These are phyloP conservation scores for Pythium dissotocum DNA, from an alignment of 352 stramenopile genomes.

Conservation along the genomic window DNA sequence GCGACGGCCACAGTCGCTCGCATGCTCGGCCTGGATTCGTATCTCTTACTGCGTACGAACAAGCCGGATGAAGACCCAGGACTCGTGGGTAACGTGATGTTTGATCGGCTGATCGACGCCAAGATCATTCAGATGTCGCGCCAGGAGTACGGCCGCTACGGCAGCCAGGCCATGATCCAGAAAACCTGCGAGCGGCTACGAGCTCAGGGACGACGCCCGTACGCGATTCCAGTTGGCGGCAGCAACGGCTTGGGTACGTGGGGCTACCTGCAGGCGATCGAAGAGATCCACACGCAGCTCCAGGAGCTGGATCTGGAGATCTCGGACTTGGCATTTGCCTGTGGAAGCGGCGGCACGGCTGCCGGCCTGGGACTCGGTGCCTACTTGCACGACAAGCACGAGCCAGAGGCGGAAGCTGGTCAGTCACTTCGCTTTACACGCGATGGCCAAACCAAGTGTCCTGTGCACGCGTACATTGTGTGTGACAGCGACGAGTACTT, in stretches of 20 bases:
- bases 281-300: constrained; percentile 86
- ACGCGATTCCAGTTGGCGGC: constrained; percentile 85
- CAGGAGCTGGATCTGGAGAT: constrained; percentile 55
- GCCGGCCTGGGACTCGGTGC: constrained; percentile 75
- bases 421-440: constrained; percentile 44
- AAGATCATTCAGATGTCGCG: constrained; percentile 81
- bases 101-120: constrained; percentile 75
- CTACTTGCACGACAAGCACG: constrained; percentile 57
- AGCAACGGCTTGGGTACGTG: constrained; percentile 93
- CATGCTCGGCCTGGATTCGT: constrained; percentile 91
- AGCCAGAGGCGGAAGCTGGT: constrained; percentile 7
- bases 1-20: constrained; percentile 79
- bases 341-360: constrained; percentile 76
- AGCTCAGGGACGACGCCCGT: constrained; percentile 59
- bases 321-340: constrained; percentile 85
- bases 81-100: constrained; percentile 75
- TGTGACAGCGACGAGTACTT: constrained; percentile 88
- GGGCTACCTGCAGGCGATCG: constrained; percentile 92
- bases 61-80: constrained; percentile 69
- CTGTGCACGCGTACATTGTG: constrained; percentile 82
- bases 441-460: constrained; percentile 36
- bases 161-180: constrained; percentile 78
- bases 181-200: constrained; percentile 68
- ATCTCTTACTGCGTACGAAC: constrained; percentile 88
- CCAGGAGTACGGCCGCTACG: constrained; percentile 77